phyloP scores from a whole-genome alignment of 257 asterid species.

The Primulina eburnea region DNA sequence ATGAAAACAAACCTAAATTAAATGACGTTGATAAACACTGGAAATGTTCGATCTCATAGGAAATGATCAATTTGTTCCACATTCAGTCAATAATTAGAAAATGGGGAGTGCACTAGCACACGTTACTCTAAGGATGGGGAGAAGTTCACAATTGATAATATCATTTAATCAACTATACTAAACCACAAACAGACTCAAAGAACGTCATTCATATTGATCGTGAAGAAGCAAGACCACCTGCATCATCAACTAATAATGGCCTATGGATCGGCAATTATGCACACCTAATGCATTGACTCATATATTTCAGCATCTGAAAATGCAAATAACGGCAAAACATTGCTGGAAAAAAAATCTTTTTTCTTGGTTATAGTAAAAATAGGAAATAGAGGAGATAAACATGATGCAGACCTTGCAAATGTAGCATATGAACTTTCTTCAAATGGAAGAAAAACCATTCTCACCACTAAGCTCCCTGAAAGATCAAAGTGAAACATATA shows the following conservation, averaged over 20 bases:
- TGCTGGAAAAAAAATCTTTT: constrained; percentile 9
- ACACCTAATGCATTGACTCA: constrained; percentile 6
- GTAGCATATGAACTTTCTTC: constrained; percentile 93
- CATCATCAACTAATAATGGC: constrained; percentile 14
- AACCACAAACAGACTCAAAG: neutral
- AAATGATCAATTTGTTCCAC: neutral
- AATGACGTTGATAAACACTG: neutral
- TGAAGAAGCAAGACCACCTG: neutral
- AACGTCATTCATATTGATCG: neutral
- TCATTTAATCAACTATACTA: neutral
- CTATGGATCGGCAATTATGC: neutral
- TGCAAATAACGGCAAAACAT: neutral
- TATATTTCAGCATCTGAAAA: constrained; percentile 11
- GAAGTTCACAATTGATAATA: neutral
- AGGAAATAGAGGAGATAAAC: constrained; percentile 57
- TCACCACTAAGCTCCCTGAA: constrained; percentile 98
- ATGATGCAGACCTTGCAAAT: constrained; percentile 98
- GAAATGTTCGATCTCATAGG: neutral
- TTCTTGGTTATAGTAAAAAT: constrained; percentile 10
- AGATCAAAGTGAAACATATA: constrained; percentile 28
- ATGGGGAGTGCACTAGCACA: neutral
- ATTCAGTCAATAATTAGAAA: no score
- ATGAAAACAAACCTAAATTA: constrained; percentile 2
- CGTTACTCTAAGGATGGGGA: neutral
- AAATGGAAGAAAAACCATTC: constrained; percentile 90